phyloP scores from a whole-genome alignment of 805 yeast species.

The Wickerhamomyces hampshirensis region DNA sequence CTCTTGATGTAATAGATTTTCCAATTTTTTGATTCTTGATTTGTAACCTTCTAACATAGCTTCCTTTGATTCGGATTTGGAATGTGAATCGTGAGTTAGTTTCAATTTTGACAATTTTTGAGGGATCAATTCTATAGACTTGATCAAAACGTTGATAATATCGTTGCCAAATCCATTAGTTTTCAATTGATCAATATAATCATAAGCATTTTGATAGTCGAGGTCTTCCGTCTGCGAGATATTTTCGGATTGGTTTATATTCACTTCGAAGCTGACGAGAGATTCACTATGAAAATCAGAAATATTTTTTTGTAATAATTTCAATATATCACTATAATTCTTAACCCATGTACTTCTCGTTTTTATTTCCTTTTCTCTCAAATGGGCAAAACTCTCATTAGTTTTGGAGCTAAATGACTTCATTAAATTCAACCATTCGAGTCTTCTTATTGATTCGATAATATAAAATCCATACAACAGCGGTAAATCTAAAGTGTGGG shows the following conservation, averaged over 20 bases:
- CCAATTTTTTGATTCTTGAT: constrained; percentile 69
- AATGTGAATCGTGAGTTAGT: constrained; percentile 3
- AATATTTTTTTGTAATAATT: constrained; percentile 26
- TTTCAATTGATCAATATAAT: constrained; percentile 35
- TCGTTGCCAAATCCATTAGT: constrained; percentile 26
- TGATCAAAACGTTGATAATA: constrained; percentile 31
- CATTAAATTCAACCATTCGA: constrained; percentile 44
- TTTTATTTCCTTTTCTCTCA: constrained; percentile 51
- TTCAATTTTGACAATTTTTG: constrained; percentile 21
- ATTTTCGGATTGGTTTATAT: constrained; percentile 8
- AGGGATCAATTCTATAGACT: constrained; percentile 32
- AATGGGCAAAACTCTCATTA: constrained; percentile 52
- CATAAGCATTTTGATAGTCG: constrained; percentile 26
- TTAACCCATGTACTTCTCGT: constrained; percentile 58
- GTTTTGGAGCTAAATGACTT: constrained; percentile 29
- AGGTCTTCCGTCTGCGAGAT: neutral
- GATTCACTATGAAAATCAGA: constrained; percentile 20
- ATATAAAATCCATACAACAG: constrained; percentile 64
- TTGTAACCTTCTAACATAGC: constrained; percentile 55
- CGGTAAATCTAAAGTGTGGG: constrained; percentile 60
- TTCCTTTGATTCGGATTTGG: constrained; percentile 23
- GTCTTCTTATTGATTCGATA: constrained; percentile 55
- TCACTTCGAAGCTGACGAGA: constrained; percentile 17
- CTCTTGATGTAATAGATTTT: constrained; percentile 70
- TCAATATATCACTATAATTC: constrained; percentile 49